phyloP scores from a whole-genome alignment of 148 eudicot genomes.

The Spergularia bocconei region DNA sequence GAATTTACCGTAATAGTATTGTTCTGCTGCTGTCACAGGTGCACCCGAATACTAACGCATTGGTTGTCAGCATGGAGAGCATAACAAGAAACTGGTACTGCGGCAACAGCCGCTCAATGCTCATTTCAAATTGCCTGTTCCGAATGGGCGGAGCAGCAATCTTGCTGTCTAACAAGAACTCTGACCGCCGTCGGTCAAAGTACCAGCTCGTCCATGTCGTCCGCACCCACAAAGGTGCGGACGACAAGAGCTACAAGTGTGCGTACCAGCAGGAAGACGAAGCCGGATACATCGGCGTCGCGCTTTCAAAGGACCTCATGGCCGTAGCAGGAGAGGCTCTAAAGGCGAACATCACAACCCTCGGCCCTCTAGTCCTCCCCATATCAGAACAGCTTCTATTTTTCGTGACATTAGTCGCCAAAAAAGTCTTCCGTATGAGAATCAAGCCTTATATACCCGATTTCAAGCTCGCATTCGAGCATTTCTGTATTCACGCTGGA shows the following conservation, averaged over 20 bases:
- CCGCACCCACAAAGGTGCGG: constrained; percentile 35
- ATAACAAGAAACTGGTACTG: constrained; percentile 32
- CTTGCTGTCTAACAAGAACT: constrained; percentile 28
- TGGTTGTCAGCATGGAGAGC: constrained; percentile 31
- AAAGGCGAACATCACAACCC: constrained; percentile 31
- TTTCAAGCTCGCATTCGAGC: constrained; percentile 33
- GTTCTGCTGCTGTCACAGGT: constrained; percentile 15
- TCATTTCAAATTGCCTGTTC: constrained; percentile 33
- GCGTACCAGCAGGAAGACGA: constrained; percentile 26
- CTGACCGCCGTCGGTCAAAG: constrained; percentile 20
- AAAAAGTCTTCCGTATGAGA: constrained; percentile 19
- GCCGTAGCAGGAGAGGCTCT: constrained; percentile 32
- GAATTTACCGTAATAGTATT: background rate
- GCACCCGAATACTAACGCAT: constrained; percentile 28
- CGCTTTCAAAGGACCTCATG: constrained; percentile 35
- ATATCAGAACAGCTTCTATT: constrained; percentile 27
- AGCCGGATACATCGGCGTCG: constrained; percentile 12
- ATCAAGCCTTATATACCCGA: constrained; percentile 31
- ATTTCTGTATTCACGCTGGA: constrained; percentile 33
- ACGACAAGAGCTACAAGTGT: constrained; percentile 26
- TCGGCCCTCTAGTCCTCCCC: constrained; percentile 32
- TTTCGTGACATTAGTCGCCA: constrained; percentile 17
- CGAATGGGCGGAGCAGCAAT: constrained; percentile 32
- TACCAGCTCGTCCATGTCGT: constrained; percentile 26
- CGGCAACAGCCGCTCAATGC: constrained; percentile 39